These are phyloP conservation scores for Colletotrichum sp. DNA, from an alignment of 2,329 filamentous ascomycete species.

Conservation along the genomic window DNA sequence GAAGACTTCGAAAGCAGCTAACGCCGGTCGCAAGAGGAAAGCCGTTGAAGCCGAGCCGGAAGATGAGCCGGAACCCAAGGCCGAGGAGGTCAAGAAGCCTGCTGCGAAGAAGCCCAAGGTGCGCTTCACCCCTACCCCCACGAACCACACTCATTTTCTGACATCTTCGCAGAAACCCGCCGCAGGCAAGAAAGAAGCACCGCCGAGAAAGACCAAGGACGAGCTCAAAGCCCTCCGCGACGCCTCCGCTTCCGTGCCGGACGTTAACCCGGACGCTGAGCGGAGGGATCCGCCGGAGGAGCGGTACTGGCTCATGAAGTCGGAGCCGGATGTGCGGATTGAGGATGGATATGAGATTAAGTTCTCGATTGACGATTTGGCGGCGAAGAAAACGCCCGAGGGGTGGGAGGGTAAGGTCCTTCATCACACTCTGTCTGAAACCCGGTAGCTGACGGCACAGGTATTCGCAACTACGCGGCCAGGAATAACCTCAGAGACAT, in stretches of 20 bases:
- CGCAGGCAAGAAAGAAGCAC: not conserved
- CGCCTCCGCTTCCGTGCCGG: slow-evolving; percentile 29
- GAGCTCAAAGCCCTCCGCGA: slow-evolving; percentile 17
- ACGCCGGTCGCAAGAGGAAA: not conserved
- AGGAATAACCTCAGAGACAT: slow-evolving; percentile 91
- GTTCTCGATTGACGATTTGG: slow-evolving; percentile 93
- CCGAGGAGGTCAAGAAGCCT: not conserved
- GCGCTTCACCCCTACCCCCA: not conserved
- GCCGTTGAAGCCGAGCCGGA: not conserved
- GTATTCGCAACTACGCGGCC: slow-evolving; percentile 46
- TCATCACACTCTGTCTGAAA: too few species aligned
- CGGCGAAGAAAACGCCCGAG: slow-evolving; percentile 75
- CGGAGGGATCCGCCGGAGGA: slow-evolving; percentile 35
- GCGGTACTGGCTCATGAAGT: slow-evolving; percentile 83
- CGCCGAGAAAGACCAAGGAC: slow-evolving; percentile 1
- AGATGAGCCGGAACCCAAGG: not conserved
- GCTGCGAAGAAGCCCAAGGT: slow-evolving; percentile 16
- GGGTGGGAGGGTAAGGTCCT: slow-evolving; percentile 79
- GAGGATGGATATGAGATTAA: slow-evolving; percentile 89
- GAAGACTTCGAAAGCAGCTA: not conserved
- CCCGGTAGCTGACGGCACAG: not conserved
- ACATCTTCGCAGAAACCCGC: not conserved
- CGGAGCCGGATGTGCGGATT: slow-evolving; percentile 84
- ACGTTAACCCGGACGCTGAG: slow-evolving; percentile 40
- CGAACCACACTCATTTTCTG: fast-evolving